Percentiles rank a stretch among this genome's conserved stretches.
Evolutionary conservation across 768 basidiomycete genomes (phyloP).

Genomic region (Pleurotus giganteus): DNA sequence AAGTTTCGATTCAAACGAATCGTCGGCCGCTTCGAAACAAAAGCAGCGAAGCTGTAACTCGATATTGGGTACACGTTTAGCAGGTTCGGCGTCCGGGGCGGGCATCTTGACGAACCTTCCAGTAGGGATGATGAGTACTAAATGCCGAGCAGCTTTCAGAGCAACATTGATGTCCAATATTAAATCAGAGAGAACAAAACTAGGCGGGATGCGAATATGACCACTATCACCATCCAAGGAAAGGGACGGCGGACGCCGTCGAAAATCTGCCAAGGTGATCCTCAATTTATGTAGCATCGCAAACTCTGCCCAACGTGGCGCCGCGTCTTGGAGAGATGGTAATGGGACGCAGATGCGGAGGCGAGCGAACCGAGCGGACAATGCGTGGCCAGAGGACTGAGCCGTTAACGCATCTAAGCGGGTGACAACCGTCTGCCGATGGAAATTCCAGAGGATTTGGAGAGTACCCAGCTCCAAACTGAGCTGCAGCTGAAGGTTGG

Average conservation of each 20-base stretch:
- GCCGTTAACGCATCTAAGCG: constrained; percentile 39
- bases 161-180: constrained; percentile 68
- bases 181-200: constrained; percentile 73
- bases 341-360: constrained; percentile 60
- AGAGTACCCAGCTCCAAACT: constrained; percentile 35
- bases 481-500: constrained; percentile 27
- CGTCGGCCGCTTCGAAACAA: constrained; percentile 79
- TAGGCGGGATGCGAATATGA: constrained; percentile 76
- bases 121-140: constrained; percentile 51
- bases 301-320: constrained; percentile 71
- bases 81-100: constrained; percentile 66
- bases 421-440: constrained; percentile 44
- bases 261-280: constrained; percentile 30
- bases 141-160: constrained; percentile 72
- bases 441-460: constrained; percentile 47
- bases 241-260: constrained; percentile 36
- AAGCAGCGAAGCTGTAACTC: constrained; percentile 57
- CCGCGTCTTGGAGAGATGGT: constrained; percentile 32
- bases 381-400: constrained; percentile 21
- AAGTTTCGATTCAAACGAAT: constrained; percentile 76
- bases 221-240: constrained; percentile 59
- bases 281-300: constrained; percentile 55
- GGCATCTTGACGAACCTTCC: constrained; percentile 54
- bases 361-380: constrained; percentile 30
- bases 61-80: constrained; percentile 70